Conservation (phyloP, 352 stramenopile genomes). For the Phytophthora pluvialis region DNA sequence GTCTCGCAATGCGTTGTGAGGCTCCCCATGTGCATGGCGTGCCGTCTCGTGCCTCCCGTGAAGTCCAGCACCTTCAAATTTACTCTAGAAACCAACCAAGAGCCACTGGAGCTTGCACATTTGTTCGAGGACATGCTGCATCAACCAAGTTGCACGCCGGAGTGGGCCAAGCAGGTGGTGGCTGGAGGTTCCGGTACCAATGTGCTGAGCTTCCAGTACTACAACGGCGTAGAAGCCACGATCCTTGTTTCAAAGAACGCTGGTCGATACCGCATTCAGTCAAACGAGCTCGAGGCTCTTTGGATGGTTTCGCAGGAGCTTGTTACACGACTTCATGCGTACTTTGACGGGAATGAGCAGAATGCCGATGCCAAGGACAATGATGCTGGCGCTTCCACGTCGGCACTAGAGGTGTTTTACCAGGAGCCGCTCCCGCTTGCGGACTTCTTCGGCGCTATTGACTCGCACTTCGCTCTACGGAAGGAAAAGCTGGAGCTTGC, state of each 20-base stretch:
- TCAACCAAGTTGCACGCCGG: constrained; percentile 69
- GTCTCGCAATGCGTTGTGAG: constrained; percentile 66
- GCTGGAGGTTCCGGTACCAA: constrained; percentile 63
- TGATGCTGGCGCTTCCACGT: constrained; percentile 22
- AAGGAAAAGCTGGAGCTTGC: constrained; percentile 70
- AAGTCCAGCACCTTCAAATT: constrained; percentile 90
- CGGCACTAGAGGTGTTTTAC: constrained; percentile 70
- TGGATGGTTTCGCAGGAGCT: constrained; percentile 86
- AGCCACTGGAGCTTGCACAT: constrained; percentile 68
- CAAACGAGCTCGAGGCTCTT: constrained; percentile 79
- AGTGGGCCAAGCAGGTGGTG: constrained; percentile 75
- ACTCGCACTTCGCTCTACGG: constrained; percentile 81
- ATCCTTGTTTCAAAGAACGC: constrained; percentile 92
- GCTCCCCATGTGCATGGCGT: constrained; percentile 80
- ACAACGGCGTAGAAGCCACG: constrained; percentile 83
- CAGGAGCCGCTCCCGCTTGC: constrained; percentile 84
- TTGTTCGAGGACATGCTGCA: constrained; percentile 91
- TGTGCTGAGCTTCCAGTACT: constrained; percentile 90
- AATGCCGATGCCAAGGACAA: constrained; percentile 27
- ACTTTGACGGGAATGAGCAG: constrained; percentile 42
- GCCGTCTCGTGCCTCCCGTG: constrained; percentile 71
- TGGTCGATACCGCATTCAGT: constrained; percentile 89
- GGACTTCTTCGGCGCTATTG: constrained; percentile 90
- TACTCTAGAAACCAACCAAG: constrained; percentile 87
- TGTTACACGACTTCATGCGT: constrained; percentile 57